Evolutionary conservation across 805 yeast species (phyloP), one percentile per base, ranked within the genome.

Genomic region (Kazachstania psychrophila): DNA sequence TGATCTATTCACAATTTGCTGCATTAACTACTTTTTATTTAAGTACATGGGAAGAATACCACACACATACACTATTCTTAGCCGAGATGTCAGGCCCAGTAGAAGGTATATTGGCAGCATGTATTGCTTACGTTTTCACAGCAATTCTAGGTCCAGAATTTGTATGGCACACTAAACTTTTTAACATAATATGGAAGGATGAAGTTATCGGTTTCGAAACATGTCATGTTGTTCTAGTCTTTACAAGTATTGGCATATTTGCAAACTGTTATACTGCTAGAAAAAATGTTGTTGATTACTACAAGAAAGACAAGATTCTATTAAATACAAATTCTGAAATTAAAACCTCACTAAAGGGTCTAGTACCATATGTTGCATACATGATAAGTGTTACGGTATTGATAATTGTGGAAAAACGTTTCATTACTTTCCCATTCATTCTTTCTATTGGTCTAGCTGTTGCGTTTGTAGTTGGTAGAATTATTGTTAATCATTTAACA

Each of bases 31-130:
- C 88, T 59, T 89, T 88, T 58, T 88, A 87, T 56, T 56, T 84
- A 34, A 79, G 94, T 26, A 88, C 96, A 1, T 88, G 96, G 96
- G 97, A 88, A 61, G 96, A 87, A 56, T 88, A 75, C 58, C 89
- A 87, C 55, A 88, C 96, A 1, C 94, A 86, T 49, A 77, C 76
- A 32, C 65, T 88, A 34, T 88, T 70, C 57, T 65, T 88, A 36
- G 76, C 89, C 24, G 77, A 71, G 43, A 77, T 85, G 49, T 81
- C 94, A 11, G 97, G 97, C 0, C 97, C 97, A 0, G 96, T 89
- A 3, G 97, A 88, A 60, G 97, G 97, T 2, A 83, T 88, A 20
- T 54, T 86, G 45, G 67, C 79, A 61, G 65, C 85, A 36, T 59
- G 73, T 16, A 56, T 49, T 0, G 61, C 79, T 13, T 85, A 73